Evolutionary conservation across 768 basidiomycete genomes (phyloP).

Genomic region (Tricholoma flavovirens): DNA sequence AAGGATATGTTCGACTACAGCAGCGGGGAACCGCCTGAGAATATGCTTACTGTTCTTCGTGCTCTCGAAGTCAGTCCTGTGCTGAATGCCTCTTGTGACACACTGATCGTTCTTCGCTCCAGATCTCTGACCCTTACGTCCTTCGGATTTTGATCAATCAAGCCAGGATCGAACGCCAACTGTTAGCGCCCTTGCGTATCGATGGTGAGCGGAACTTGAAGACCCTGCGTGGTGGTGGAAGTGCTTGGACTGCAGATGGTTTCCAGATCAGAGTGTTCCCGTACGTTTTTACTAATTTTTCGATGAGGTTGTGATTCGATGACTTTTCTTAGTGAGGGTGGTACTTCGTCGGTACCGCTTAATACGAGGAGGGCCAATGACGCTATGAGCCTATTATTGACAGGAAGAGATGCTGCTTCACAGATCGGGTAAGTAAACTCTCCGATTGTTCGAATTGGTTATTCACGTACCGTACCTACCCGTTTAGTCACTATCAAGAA

Average conservation of each 20-base stretch:
- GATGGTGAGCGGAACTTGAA: constrained; percentile 55
- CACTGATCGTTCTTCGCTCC: constrained; percentile 9
- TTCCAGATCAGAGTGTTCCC: constrained; percentile 60
- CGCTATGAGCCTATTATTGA: constrained; percentile 46
- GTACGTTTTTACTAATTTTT: constrained; percentile 34
- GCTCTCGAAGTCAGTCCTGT: constrained; percentile 63
- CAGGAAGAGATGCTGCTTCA: constrained; percentile 42
- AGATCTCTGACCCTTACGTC: constrained; percentile 75
- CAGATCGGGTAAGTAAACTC: constrained; percentile 39
- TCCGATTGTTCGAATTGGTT: background rate
- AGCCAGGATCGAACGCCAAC: constrained; percentile 59
- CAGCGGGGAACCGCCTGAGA: constrained; percentile 58
- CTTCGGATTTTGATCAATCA: constrained; percentile 78
- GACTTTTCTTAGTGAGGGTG: constrained; percentile 51
- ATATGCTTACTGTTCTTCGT: constrained; percentile 71
- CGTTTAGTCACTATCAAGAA: constrained; percentile 40
- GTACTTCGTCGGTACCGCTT: constrained; percentile 46
- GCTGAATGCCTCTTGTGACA: background rate
- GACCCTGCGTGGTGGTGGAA: constrained; percentile 40
- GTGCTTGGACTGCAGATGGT: constrained; percentile 57
- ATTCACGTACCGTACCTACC: background rate
- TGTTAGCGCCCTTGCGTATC: constrained; percentile 59
- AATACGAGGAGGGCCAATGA: constrained; percentile 20
- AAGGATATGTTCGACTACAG: constrained; percentile 81
- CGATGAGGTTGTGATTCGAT: background rate